Evolutionary conservation across 2,329 filamentous ascomycete genomes (phyloP).

Genomic region (Colletotrichum chlorophyti): DNA sequence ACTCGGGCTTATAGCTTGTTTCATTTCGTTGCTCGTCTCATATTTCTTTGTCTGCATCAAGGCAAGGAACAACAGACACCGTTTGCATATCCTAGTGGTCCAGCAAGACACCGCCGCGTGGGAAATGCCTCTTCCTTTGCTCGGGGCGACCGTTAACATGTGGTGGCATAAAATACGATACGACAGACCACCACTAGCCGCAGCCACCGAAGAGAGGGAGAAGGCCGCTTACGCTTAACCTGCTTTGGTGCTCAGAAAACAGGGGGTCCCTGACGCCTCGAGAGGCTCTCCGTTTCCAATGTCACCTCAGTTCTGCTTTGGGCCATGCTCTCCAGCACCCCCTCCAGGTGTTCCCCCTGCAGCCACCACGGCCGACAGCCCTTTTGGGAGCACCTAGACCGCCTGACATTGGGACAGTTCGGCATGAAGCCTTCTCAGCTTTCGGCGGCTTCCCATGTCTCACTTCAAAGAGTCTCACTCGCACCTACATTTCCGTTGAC

Average conservation of each 20-base stretch:
- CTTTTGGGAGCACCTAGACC: slow-evolving; percentile 7
- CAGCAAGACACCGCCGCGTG: slow-evolving; percentile 13
- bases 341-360: slow-evolving; percentile 15
- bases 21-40: too few relatives aligned
- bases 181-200: slow-evolving; percentile 9
- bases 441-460: neutral
- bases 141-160: slow-evolving; percentile 6
- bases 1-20: too few relatives aligned
- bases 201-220: slow-evolving; percentile 12
- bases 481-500: neutral
- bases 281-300: slow-evolving; percentile 9
- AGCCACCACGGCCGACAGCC: slow-evolving; percentile 5
- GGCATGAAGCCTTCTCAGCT: too few relatives aligned
- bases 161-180: slow-evolving; percentile 1
- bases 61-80: neutral
- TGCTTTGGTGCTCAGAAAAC: slow-evolving; percentile 19
- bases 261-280: slow-evolving; percentile 8
- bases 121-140: neutral
- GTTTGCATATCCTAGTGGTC: slow-evolving; percentile 2
- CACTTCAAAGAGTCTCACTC: neutral
- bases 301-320: slow-evolving; percentile 17
- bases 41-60: too few relatives aligned
- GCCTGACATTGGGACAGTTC: too few relatives aligned
- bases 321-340: slow-evolving; percentile 13
- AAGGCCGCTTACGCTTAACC: slow-evolving; percentile 12